These are phyloP conservation scores for Puccinia polysora DNA, from an alignment of 1,284 basidiomycete species.

Conservation along the genomic window DNA sequence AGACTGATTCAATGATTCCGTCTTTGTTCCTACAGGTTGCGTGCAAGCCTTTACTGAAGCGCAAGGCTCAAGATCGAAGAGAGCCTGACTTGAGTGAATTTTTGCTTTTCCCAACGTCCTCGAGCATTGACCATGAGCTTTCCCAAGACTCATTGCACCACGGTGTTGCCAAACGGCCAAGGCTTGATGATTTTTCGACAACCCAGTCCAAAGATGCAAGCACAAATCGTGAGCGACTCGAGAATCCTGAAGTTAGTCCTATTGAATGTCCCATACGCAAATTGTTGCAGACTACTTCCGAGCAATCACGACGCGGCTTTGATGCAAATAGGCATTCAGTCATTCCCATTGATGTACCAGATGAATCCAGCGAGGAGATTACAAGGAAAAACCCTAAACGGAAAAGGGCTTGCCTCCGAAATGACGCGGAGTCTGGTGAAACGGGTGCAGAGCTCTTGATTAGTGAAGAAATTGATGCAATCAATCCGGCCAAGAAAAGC, in stretches of 20 bases:
- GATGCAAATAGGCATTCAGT: background rate
- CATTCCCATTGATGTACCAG: no score
- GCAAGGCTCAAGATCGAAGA: slow-evolving; percentile 13
- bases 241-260: slow-evolving; percentile 12
- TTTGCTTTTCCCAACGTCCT: background rate
- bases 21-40: slow-evolving; percentile 4
- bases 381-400: no score
- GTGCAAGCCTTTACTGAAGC: slow-evolving; percentile 14
- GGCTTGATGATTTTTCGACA: background rate
- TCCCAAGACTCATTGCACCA: background rate
- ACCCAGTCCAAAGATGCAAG: no score
- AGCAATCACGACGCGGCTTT: background rate
- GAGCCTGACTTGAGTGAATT: slow-evolving; percentile 5
- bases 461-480: background rate
- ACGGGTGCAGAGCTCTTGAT: background rate
- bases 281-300: background rate
- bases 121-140: background rate
- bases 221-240: slow-evolving; percentile 2
- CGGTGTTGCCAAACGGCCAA: slow-evolving; percentile 1
- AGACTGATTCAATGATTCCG: background rate
- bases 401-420: background rate
- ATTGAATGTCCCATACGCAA: slow-evolving; percentile 21
- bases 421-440: no score
- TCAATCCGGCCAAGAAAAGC: background rate
- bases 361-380: no score